phyloP scores from a whole-genome alignment of 768 basidiomycete genomes.

The Boletus barrowsii region DNA sequence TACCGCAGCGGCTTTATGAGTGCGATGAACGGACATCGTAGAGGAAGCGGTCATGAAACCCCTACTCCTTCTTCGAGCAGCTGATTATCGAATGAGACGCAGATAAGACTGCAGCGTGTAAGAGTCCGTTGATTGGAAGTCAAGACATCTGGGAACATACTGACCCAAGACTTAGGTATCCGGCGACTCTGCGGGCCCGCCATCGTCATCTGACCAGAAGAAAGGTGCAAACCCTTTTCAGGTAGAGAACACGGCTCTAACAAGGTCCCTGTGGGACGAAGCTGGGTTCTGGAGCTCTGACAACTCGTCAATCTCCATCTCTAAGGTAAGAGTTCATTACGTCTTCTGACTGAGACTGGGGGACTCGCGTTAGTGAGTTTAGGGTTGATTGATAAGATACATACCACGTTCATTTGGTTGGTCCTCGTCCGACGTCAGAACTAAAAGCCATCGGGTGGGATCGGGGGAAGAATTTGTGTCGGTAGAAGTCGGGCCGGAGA shows the following conservation, averaged over 20 bases:
- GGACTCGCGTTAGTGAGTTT: not conserved
- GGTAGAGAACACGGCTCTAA: not conserved
- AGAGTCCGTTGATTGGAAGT: not conserved
- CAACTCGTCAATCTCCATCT: not conserved
- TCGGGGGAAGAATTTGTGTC: no score
- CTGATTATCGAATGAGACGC: not conserved
- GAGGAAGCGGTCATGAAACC: constrained; percentile 4
- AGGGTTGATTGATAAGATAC: no score
- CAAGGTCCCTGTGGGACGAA: not conserved
- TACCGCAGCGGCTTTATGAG: not conserved
- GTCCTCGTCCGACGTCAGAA: not conserved
- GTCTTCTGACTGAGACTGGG: not conserved
- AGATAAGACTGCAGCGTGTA: not conserved
- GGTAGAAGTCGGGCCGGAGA: no score
- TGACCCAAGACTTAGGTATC: not conserved
- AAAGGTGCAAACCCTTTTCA: not conserved
- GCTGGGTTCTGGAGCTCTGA: not conserved
- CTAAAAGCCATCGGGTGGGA: no score
- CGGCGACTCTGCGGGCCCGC: not conserved
- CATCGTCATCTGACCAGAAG: not conserved
- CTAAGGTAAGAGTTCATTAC: not conserved
- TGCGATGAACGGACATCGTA: not conserved
- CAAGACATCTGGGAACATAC: not conserved
- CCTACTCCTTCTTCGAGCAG: not conserved
- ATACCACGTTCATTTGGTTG: not conserved